Evolutionary conservation across 2,329 filamentous ascomycete species (phyloP).

Genomic region (Scedosporium apiospermum): DNA sequence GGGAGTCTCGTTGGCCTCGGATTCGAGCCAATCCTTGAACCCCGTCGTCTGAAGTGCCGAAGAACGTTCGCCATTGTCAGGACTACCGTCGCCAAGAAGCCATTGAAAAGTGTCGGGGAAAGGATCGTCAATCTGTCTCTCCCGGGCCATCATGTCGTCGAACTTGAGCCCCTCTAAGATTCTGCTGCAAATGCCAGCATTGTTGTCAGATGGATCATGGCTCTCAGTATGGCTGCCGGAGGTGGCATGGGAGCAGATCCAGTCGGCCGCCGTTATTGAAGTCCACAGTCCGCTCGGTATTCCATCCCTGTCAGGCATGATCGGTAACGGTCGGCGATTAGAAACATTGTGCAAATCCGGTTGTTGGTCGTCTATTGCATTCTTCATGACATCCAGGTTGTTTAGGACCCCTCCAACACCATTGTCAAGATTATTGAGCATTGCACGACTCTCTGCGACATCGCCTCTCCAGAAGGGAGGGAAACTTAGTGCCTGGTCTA

Average conservation of each 20-base stretch:
- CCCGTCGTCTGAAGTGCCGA: not conserved
- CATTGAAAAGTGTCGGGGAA: not conserved
- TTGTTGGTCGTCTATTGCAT: not conserved
- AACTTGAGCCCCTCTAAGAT: not conserved
- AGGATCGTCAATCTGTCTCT: not conserved
- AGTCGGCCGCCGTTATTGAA: not conserved
- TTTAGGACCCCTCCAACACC: not conserved
- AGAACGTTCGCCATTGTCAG: not conserved
- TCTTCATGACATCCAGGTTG: not conserved
- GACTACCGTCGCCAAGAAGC: not conserved
- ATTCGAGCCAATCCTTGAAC: not conserved
- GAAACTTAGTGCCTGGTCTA: not conserved
- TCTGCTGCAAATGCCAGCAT: not conserved
- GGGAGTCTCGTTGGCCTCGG: not conserved
- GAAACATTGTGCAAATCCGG: not conserved
- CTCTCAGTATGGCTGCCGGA: not conserved
- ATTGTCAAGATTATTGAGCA: not conserved
- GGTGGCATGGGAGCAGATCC: not conserved
- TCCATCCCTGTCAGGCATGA: not conserved
- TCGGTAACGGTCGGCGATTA: not conserved
- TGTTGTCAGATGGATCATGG: not conserved
- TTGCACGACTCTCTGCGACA: not conserved
- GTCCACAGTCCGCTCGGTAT: not conserved
- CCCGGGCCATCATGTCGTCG: not conserved
- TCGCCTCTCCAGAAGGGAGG: not conserved